These are phyloP conservation scores for Ogataea chonburiensis DNA, from an alignment of 805 yeast genomes.

Conservation along the genomic window DNA sequence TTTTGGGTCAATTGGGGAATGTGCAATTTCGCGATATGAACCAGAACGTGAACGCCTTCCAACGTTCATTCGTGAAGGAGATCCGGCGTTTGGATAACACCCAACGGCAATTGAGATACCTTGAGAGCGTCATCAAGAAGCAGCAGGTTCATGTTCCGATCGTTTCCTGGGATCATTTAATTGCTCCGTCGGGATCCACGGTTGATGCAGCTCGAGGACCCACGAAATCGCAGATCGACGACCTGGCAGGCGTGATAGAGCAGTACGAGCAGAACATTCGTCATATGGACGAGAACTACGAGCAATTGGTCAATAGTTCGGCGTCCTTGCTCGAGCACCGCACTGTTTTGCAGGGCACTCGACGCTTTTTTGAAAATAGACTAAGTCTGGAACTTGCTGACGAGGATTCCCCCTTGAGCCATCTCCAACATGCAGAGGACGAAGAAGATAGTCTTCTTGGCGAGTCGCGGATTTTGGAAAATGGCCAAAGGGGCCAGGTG, in stretches of 20 bases:
- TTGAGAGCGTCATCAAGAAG: constrained; percentile 49
- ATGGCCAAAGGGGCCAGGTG: constrained; percentile 23
- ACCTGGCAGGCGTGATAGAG: constrained; percentile 55
- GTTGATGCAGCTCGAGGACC: constrained; percentile 17
- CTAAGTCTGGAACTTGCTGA: constrained; percentile 33
- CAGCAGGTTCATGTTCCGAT: constrained; percentile 40
- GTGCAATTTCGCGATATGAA: constrained; percentile 91
- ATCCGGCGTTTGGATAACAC: constrained; percentile 79
- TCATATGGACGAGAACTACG: constrained; percentile 69
- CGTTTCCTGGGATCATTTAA: constrained; percentile 28
- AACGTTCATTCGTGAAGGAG: constrained; percentile 87
- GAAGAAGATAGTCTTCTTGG: constrained; percentile 26
- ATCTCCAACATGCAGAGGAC: constrained; percentile 29
- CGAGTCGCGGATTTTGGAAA: constrained; percentile 25
- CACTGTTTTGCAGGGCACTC: constrained; percentile 44
- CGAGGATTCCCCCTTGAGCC: constrained; percentile 26
- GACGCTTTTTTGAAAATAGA: constrained; percentile 36
- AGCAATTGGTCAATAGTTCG: constrained; percentile 56
- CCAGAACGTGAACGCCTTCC: constrained; percentile 76
- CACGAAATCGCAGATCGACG: constrained; percentile 68
- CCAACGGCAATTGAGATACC: constrained; percentile 75
- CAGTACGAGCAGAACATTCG: constrained; percentile 68
- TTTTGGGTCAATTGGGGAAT: constrained; percentile 81
- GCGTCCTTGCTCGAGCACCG: constrained; percentile 67
- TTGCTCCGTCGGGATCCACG: constrained; percentile 19